Base-by-base conservation (phyloP, 1,284 basidiomycete species). In the Chalciporus sp. region DNA sequence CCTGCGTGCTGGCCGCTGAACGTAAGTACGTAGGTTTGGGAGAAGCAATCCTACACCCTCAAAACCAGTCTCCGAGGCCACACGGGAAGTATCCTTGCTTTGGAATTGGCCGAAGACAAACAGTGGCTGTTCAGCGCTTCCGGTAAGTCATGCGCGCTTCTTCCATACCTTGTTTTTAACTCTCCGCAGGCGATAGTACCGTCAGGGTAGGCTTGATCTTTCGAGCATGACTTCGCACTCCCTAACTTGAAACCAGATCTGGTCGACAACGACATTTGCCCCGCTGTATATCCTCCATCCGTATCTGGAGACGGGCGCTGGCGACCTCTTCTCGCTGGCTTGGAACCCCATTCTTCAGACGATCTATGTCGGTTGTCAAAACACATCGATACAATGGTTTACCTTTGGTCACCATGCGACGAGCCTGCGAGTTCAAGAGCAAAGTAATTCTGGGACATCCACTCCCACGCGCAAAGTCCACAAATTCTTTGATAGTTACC, bases 281-380 rank as follows among this genome's bases (percentile, higher is more conserved):
- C 84, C 85, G 4, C 72, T 97, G 35, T 94, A 90, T 66, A 78
- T 93, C 47, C 80, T 98, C 33, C 80, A 87, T 53, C 94, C 95
- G 0, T 91, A 94, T 63, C 79, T 90, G 52, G 92, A 95, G 62
- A 89, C 85, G 3, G 83, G 82, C 37, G 86, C 94, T 2, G 95
- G 95, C 37, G 96, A 98, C 68, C 84, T 98, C 49, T 95, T 94
- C 74, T 93, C 90, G 35, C 77, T 98, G 2, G 83, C 84, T 0
- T 98, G 93, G 90, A 87, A 86, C 12, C 75, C 85, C 1, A 68
- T 74, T 10, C 76, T 86, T 9, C 83, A 87, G 57, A 90, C 88
- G 0, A 76, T 97, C 39, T 96, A 91, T 69, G 79, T 97, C 51
- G 95, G 94, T 26, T 92, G 92, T 65, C 92, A 97, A 72, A 91